Percentiles rank a stretch among this genome's conserved stretches.
These are phyloP conservation scores for Inosperma sp. DNA, from an alignment of 768 basidiomycete species.

Conservation along the genomic window DNA sequence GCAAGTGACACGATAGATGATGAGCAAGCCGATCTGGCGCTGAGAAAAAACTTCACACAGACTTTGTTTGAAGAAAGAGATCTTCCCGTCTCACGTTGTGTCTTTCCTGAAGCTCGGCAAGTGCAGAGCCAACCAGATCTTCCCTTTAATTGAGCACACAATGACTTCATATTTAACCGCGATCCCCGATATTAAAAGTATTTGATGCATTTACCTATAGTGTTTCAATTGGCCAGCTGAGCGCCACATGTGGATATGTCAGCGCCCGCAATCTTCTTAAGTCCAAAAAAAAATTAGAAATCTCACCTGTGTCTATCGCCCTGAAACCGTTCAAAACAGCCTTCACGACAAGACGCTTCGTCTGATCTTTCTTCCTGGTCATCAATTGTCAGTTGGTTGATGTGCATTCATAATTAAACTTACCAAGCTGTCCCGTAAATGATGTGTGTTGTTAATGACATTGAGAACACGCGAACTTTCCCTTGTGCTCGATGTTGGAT, in stretches of 20 bases:
- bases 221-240: constrained; percentile 72
- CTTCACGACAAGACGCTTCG: constrained; percentile 58
- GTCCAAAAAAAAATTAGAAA: not conserved
- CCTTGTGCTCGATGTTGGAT: not conserved
- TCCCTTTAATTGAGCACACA: constrained; percentile 43
- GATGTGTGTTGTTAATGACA: constrained; percentile 34
- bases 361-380: constrained; percentile 82
- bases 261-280: too few relatives aligned
- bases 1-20: not conserved
- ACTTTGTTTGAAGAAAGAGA: constrained; percentile 82
- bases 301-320: constrained; percentile 76
- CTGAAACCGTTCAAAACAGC: constrained; percentile 76
- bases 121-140: constrained; percentile 74
- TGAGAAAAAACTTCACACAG: too few relatives aligned
- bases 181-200: not conserved
- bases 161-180: not conserved
- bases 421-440: constrained; percentile 65
- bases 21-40: too few relatives aligned
- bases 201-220: constrained; percentile 46
- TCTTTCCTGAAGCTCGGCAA: constrained; percentile 49
- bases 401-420: too few relatives aligned
- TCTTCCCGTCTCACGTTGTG: constrained; percentile 65
- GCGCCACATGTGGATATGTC: too few relatives aligned
- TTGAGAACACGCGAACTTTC: constrained; percentile 2
- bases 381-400: too few relatives aligned